Evolutionary conservation across 1,284 basidiomycete species (phyloP), one percentile per base, ranked within the genome.

Genomic region (Ceratobasidium sp.): DNA sequence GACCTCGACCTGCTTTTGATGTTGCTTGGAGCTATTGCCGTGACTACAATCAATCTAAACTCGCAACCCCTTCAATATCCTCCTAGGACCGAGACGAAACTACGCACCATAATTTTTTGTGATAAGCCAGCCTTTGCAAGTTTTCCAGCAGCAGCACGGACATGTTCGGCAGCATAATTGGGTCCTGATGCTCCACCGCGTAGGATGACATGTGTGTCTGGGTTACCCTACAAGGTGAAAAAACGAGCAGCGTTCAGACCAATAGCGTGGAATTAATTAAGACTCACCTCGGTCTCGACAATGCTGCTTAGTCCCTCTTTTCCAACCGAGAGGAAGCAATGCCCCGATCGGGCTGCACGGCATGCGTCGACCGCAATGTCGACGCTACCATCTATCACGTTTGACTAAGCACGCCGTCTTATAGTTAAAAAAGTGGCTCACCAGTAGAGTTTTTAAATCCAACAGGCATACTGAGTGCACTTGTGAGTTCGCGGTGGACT

Each of bases 281-380:
- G n/a, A 75, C 81, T 50, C 65, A 87, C 90, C 78, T 87, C 85
- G 0, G 94, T 96, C 82, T 96, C 93, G 71, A 97, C 89, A 73
- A 96, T 96, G 76, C 91, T 92, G 73, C 92, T 92, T 71, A 96
- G 78, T 32, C 94, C 94, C 78, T 96, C 93, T 80, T 96, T 95
- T 22, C 94, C 94, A 42, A 97, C 94, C 73, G 88, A 91, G 17
- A 98, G 83, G 87, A 98, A 98, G 71, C 94, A 92, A 79, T 98
- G 95, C 2, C 92, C 91, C 62, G 85, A 85, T 69, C 86, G 85
- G 13, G 95, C 93, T 34, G 94, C 91, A 53, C 93, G 87, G 79
- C 94, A 96, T 1, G 95, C 95, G 79, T 97, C 94, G 64, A 97
- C 86, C 0, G 93, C 93, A 73, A 95, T 90, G 62, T 88, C 87